A percentile compares a stretch with the other conserved stretches of the same genome.
Evolutionary conservation across 345 rosid species (phyloP).

Genomic region (Passiflora organensis): DNA sequence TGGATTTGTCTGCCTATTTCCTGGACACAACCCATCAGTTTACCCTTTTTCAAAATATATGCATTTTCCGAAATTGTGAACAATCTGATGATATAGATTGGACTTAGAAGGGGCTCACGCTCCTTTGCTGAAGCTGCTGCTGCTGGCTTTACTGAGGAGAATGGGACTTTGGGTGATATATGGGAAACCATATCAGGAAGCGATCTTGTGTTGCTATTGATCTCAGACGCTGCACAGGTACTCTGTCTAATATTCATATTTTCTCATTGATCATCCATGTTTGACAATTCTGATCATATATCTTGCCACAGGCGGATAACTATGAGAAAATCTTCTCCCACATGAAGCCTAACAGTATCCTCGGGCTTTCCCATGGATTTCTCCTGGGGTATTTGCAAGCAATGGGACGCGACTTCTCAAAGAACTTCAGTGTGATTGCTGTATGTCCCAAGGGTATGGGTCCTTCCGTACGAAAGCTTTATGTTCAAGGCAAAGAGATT

Average conservation of each 20-base stretch:
- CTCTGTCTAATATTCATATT: neutral
- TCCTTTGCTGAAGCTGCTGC: conserved; percentile 91
- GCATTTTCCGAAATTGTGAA: neutral
- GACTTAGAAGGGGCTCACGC: conserved; percentile 85
- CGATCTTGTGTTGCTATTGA: conserved; percentile 80
- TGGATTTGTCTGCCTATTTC: neutral
- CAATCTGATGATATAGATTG: conserved; percentile 40
- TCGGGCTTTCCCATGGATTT: conserved; percentile 92
- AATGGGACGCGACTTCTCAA: conserved; percentile 67
- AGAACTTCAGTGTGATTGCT: conserved; percentile 77
- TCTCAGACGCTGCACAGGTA: conserved; percentile 97
- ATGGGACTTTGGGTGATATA: conserved; percentile 83
- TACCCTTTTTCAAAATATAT: neutral
- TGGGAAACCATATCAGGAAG: conserved; percentile 85
- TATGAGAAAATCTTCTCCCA: conserved; percentile 71
- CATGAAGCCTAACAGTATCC: conserved; percentile 95
- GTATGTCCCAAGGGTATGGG: conserved; percentile 98
- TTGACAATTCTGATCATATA: neutral
- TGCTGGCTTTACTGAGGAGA: conserved; percentile 81
- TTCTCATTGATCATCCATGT: neutral
- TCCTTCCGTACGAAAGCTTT: conserved; percentile 89
- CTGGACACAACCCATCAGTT: neutral
- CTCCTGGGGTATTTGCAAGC: conserved; percentile 85
- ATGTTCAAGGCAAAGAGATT: conserved; percentile 87
- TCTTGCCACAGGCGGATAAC: conserved; percentile 62